Conservation (phyloP, 78 protist genomes). For the Creolimax fragrantissima region DNA sequence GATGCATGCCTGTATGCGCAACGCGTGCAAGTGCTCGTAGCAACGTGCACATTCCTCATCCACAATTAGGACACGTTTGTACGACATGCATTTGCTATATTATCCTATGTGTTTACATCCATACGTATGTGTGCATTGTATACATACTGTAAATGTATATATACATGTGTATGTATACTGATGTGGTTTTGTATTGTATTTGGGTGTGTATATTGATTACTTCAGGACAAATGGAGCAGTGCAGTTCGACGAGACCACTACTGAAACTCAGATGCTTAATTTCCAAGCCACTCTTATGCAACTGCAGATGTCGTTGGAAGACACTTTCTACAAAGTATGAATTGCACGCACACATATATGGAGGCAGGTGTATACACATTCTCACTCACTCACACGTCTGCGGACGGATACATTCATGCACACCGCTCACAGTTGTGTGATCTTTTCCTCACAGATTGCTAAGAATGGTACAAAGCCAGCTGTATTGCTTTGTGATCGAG, state of each 20-base stretch:
- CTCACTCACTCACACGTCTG: background rate
- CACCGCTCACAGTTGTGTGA: too few relatives aligned
- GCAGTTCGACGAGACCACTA: background rate
- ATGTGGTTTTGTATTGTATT: too few relatives aligned
- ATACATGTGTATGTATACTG: too few relatives aligned
- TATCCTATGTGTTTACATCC: too few relatives aligned
- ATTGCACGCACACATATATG: background rate
- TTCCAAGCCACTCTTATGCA: slow-evolving; percentile 4
- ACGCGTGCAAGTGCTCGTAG: too few relatives aligned
- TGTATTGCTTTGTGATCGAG: slow-evolving; percentile 11
- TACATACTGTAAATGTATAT: too few relatives aligned
- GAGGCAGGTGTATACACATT: background rate
- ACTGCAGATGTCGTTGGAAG: background rate
- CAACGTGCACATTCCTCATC: too few relatives aligned
- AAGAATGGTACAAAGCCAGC: background rate
- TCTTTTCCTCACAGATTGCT: background rate
- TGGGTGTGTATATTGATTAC: too few relatives aligned
- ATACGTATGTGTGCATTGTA: too few relatives aligned
- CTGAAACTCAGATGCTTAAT: background rate
- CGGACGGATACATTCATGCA: background rate
- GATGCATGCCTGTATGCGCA: too few relatives aligned
- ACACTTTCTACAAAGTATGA: background rate
- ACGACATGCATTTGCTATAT: too few relatives aligned
- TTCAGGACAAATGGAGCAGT: background rate
- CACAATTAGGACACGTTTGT: too few relatives aligned